Conservation (phyloP, 208 protist genomes). For the Wallacemonas sp. region DNA sequence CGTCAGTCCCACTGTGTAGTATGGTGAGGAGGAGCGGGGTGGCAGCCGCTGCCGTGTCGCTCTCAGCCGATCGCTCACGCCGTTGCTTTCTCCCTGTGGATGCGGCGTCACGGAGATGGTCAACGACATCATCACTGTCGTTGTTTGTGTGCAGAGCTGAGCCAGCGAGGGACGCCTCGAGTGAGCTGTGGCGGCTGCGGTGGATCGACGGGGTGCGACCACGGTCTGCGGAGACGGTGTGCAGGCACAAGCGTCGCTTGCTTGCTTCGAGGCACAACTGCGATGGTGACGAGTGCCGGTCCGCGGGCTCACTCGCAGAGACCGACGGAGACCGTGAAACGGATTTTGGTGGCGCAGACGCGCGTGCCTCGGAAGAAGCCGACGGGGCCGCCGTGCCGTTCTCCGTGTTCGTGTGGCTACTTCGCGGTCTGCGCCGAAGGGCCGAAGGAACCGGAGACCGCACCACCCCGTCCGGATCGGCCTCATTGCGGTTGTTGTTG, state of each 20-base stretch:
- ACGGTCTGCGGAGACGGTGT: conserved; percentile 7
- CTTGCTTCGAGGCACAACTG: not conserved
- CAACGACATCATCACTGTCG: not conserved
- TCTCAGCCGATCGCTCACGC: not conserved
- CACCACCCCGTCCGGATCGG: not conserved
- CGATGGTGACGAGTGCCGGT: not conserved
- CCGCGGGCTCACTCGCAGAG: not conserved
- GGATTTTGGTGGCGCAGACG: not conserved
- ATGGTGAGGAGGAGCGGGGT: not conserved
- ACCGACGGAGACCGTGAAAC: not conserved
- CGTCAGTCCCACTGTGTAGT: no score
- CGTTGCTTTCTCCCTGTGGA: no score
- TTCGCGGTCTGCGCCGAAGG: not conserved
- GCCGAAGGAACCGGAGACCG: not conserved
- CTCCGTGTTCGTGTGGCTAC: not conserved
- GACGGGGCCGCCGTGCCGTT: no score
- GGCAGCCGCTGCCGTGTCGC: not conserved
- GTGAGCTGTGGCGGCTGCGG: not conserved
- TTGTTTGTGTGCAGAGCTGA: not conserved
- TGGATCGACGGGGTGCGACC: not conserved
- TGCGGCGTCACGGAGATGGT: no score
- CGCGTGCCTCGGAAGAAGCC: not conserved
- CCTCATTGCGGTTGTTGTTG: not conserved
- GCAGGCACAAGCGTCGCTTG: not conserved
- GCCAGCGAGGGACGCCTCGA: not conserved